Evolutionary conservation across 495 filamentous ascomycete genomes (phyloP), one percentile per base, ranked within the genome.

Genomic region (Lasiosphaeria hispida): DNA sequence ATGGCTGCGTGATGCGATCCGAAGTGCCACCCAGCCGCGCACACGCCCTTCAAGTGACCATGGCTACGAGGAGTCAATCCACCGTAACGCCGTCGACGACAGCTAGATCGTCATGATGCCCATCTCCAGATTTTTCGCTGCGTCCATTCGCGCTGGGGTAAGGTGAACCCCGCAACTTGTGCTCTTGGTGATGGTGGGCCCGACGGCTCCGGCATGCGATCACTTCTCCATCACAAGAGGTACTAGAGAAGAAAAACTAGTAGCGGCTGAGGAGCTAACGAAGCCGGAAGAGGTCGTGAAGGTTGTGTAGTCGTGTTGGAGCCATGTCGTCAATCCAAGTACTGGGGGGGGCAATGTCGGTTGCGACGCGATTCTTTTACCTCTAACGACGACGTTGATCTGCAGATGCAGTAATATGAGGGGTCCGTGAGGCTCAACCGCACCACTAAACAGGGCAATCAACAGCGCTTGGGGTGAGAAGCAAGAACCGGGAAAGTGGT

Each of bases 401-500:
- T 30, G 23, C 23, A 30, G 23, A 30, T 30, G 2, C 23, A 30
- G 23, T 30, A 5, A 49, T 9, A 34, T 14, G 47, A 9, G 33
- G 7, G 35, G 42, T 15, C 10, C 53, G 17, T 61, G 59, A 61
- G 59, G 59, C 59, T 61, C 53, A 61, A 57, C 33, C 13, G 49
- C 17, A 14, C 17, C 36, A 30, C 17, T 43, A 10, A 13, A 14
- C 19, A 50, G 52, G 40, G 38, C 33, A 60, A 60, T 33, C 43
- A 41, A 38, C 10, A 17, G 7, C n/a, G 41, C 48, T 53, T 36
- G 34, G 54, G 14, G 51, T 19, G 36, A 50, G 33, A 50, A 9
- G 35, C 33, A 50, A 17, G 47, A 65, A 62, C 62, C 58, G 59
- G 62, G 62, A 58, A 60, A 13, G 30, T 33, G 51, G 54, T 41